A percentile compares a stretch with the other conserved stretches of the same genome.
These are phyloP conservation scores for Pseudozyma tsukubaensis DNA, from an alignment of 1,284 basidiomycete species.

Conservation along the genomic window DNA sequence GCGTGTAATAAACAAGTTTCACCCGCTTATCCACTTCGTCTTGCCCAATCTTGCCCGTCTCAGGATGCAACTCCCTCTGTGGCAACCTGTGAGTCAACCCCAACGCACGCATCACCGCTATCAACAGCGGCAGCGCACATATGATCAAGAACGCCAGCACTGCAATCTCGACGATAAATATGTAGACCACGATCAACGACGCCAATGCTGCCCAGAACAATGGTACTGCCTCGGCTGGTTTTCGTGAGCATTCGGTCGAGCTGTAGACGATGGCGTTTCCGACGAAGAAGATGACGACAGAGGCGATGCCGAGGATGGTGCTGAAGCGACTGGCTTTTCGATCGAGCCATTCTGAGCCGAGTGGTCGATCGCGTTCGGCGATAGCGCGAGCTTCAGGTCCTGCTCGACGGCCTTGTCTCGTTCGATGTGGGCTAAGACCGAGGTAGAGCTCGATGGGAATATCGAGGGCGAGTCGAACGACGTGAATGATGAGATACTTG, in stretches of 20 bases:
- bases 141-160: slow-evolving; percentile 53
- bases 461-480: slow-evolving; percentile 42
- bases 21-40: slow-evolving; percentile 50
- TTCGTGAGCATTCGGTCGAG: slow-evolving; percentile 50
- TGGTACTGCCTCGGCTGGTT: slow-evolving; percentile 51
- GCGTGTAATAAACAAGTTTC: slow-evolving; percentile 55
- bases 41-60: slow-evolving; percentile 56
- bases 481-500: slow-evolving; percentile 57
- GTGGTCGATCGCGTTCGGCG: slow-evolving; percentile 45
- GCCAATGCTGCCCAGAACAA: slow-evolving; percentile 54
- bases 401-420: slow-evolving; percentile 37
- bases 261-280: slow-evolving; percentile 61
- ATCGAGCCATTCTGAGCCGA: slow-evolving; percentile 54
- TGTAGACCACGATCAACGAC: slow-evolving; percentile 52
- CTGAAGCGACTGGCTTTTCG: slow-evolving; percentile 41
- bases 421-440: slow-evolving; percentile 55
- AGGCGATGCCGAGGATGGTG: slow-evolving; percentile 52
- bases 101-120: slow-evolving; percentile 52
- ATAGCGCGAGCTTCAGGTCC: slow-evolving; percentile 42
- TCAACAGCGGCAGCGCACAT: slow-evolving; percentile 56
- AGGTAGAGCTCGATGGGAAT: slow-evolving; percentile 61
- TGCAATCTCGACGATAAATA: slow-evolving; percentile 56
- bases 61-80: slow-evolving; percentile 44
- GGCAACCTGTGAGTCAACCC: slow-evolving; percentile 45
- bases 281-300: slow-evolving; percentile 56